A percentile compares a stretch with the other conserved stretches of the same genome.
These are phyloP conservation scores for Galerina marginata DNA, from an alignment of 768 basidiomycete species.

Conservation along the genomic window DNA sequence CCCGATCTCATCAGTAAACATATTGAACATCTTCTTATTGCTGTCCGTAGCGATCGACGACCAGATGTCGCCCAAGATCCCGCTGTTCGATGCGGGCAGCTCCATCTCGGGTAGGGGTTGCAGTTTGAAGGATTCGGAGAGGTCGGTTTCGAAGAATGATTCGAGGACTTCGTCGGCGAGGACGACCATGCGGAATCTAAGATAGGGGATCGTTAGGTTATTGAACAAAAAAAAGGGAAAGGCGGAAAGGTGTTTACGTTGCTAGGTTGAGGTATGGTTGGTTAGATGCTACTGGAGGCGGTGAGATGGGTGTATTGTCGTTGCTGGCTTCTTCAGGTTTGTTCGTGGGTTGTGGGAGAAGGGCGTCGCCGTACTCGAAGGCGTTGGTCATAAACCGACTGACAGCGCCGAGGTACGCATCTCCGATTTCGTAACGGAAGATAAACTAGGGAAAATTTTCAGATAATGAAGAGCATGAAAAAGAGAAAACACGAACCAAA, in stretches of 20 bases:
- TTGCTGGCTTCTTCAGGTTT: constrained; percentile 27
- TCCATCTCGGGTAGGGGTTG: constrained; percentile 74
- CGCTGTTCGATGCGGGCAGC: constrained; percentile 59
- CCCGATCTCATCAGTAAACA: constrained; percentile 92
- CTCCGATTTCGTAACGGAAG: constrained; percentile 95
- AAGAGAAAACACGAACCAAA: constrained; percentile 56
- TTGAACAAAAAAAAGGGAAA: not conserved
- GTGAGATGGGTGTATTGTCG: constrained; percentile 37
- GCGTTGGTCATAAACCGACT: constrained; percentile 98
- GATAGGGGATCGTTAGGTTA: constrained; percentile 9
- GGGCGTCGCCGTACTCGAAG: constrained; percentile 96
- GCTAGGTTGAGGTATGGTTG: constrained; percentile 93
- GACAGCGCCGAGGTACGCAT: constrained; percentile 95
- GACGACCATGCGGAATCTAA: constrained; percentile 97
- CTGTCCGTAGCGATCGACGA: constrained; percentile 88
- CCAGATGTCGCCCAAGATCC: constrained; percentile 84
- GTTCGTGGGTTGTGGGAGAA: constrained; percentile 60
- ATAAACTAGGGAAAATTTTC: constrained; percentile 71
- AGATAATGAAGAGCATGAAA: constrained; percentile 8
- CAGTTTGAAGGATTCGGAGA: constrained; percentile 86
- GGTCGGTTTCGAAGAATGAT: constrained; percentile 93
- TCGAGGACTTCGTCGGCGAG: constrained; percentile 96
- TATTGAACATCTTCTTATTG: constrained; percentile 94
- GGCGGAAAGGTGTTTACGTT: constrained; percentile 53
- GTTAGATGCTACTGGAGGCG: constrained; percentile 67